Evolutionary conservation across 257 asterid species (phyloP), one percentile per base, ranked within the genome.

Genomic region (Capsicum rhomboideum): DNA sequence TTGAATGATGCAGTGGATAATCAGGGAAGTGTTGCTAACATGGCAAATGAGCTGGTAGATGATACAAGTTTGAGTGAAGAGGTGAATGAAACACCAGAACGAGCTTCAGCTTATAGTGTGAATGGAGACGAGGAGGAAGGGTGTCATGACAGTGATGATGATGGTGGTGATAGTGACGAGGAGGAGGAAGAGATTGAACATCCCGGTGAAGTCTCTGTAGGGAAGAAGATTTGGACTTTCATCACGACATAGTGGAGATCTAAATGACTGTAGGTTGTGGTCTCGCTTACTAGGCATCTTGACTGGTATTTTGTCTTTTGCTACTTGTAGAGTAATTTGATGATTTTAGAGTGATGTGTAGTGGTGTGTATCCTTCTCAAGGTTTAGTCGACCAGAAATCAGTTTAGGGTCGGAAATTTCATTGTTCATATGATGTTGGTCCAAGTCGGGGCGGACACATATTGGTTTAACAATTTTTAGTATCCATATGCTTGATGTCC

Each of bases 141-240:
- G 53, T 83, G 82, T 72, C 88, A 86, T 29, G 93, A 88, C 81
- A 85, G 85, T 82, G 78, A 12, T 2, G 91, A 80, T 10, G 91
- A 85, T 16, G 93, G 89, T 37, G 92, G 84, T 18, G 92, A 85
- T 28, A 91, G 85, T 17, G 92, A 85, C 17, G 83, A 85, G 6
- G 97, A 85, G 6, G 97, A 91, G n/a, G 96, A 86, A 8, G 93
- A 90, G n/a, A 97, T 90, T 82, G 87, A 86, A 50, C 98, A 93
- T 87, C 98, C 97, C 0, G 99, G 99, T 63, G 90, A 97, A 90
- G 94, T n/a, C 59, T 97, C 99, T 52, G 84, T 97, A 2, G 97
- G 99, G 79, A 97, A 91, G 94, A 97, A 97, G 91, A 87, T 97
- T 31, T 95, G 99, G 99, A 97, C 90, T 59, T 95, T 97, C 85